These are phyloP conservation scores for Macroventuria anomochaeta DNA, from an alignment of 2,329 filamentous ascomycete genomes.

Conservation along the genomic window DNA sequence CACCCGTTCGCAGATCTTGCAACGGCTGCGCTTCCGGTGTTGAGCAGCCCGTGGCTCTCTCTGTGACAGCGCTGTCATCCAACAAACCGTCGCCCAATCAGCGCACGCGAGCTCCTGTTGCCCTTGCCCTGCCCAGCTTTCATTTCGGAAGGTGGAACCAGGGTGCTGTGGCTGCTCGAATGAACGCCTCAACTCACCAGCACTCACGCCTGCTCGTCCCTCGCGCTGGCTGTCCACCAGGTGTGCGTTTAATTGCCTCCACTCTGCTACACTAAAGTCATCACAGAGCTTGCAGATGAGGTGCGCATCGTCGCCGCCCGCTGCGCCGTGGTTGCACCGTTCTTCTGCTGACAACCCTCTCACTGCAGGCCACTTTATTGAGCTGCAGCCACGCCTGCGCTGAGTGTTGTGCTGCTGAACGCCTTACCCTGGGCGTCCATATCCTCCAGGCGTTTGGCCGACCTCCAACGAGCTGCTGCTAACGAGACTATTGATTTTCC, in stretches of 20 bases:
- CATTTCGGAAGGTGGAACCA: slow-evolving; percentile 21
- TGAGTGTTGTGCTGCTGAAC: slow-evolving; percentile 5
- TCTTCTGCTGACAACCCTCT: slow-evolving; percentile 8
- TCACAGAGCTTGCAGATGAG: slow-evolving; percentile 7
- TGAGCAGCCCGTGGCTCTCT: neutral
- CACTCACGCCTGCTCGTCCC: neutral
- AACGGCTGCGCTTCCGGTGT: neutral
- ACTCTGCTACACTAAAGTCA: slow-evolving; percentile 7
- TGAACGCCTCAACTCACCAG: slow-evolving; percentile 12
- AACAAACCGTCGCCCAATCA: slow-evolving; percentile 8
- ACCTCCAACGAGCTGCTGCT: neutral
- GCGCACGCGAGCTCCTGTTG: slow-evolving; percentile 1
- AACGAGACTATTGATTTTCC: slow-evolving; percentile 10
- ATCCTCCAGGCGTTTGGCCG: slow-evolving; percentile 1
- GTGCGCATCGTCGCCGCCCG: neutral
- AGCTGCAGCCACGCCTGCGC: slow-evolving; percentile 15
- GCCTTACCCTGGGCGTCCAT: slow-evolving; percentile 1
- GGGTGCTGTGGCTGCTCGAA: slow-evolving; percentile 13
- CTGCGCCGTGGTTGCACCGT: slow-evolving; percentile 5
- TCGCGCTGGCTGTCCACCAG: neutral
- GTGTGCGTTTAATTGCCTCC: slow-evolving; percentile 10
- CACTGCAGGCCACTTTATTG: slow-evolving; percentile 10
- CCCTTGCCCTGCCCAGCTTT: slow-evolving; percentile 13
- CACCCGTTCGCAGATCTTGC: slow-evolving; percentile 4
- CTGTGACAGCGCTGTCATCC: slow-evolving; percentile 2